Evolutionary conservation across 257 asterid species (phyloP).

Genomic region (Nicotiana tomentosiformis): DNA sequence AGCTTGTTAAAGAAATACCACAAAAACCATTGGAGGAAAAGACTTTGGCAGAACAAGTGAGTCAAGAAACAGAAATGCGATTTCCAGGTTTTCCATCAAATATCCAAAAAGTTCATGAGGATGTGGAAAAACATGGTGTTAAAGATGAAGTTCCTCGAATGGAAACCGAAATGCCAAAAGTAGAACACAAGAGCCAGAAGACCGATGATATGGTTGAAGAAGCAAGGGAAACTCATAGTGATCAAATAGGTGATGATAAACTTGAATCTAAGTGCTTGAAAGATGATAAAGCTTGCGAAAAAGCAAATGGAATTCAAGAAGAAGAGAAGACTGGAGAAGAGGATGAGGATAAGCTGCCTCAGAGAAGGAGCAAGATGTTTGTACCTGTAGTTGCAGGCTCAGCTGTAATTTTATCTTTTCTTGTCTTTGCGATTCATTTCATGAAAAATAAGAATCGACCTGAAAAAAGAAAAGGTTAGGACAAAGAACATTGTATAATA

Average conservation of each 20-base stretch:
- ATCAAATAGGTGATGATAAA: background rate
- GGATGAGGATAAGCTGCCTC: background rate
- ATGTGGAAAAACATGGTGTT: background rate
- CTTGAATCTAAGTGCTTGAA: background rate
- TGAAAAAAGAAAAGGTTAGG: background rate
- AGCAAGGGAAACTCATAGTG: background rate
- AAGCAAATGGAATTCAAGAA: slow-evolving; percentile 9
- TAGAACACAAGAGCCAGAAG: background rate
- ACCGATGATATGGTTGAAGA: background rate
- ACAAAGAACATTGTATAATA: background rate
- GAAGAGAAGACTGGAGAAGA: slow-evolving; percentile 7
- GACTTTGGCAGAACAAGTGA: background rate
- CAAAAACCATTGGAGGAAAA: too few species aligned
- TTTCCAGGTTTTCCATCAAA: background rate
- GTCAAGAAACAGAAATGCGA: background rate
- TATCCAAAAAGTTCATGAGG: background rate
- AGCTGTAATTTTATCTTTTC: slow-evolving; percentile 52
- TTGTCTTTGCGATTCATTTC: slow-evolving; percentile 52
- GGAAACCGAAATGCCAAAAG: background rate
- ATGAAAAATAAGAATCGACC: slow-evolving; percentile 39
- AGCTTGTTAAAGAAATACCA: slow-evolving; percentile 1
- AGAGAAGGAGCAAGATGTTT: slow-evolving; percentile 37
- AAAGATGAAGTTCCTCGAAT: background rate
- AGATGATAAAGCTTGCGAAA: slow-evolving; percentile 12
- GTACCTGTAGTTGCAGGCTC: slow-evolving; percentile 78